Percentiles rank a stretch among this genome's conserved stretches.
These are phyloP conservation scores for Oryza brachyantha DNA, from an alignment of 176 grass and related monocot species.

Conservation along the genomic window DNA sequence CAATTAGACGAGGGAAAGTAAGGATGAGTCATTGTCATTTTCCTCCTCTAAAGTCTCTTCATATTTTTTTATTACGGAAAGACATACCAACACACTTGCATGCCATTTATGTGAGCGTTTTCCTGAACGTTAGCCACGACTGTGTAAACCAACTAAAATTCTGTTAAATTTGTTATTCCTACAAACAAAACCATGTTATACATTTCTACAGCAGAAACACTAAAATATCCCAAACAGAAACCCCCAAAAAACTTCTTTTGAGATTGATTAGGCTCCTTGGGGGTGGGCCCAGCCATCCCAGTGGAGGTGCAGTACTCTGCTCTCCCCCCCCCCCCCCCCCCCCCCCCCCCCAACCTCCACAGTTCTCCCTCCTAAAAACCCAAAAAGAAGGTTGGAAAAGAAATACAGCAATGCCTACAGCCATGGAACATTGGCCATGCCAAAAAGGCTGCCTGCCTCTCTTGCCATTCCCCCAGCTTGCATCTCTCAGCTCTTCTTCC, in stretches of 20 bases:
- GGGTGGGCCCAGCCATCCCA: background rate
- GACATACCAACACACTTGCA: no score
- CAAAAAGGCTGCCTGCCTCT: slow-evolving; percentile 12
- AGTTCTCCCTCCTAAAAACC: slow-evolving; percentile 1
- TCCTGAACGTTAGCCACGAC: no score
- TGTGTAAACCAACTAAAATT: no score
- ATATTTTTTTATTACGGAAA: no score
- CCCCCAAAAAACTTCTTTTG: slow-evolving; percentile 37
- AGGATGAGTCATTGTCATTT: no score
- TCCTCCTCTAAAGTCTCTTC: no score
- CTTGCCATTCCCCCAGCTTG: background rate
- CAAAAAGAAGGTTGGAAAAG: background rate
- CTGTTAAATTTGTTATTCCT: no score
- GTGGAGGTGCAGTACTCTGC: background rate
- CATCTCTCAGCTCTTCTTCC: background rate
- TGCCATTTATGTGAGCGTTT: no score
- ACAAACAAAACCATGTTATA: background rate
- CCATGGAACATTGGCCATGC: slow-evolving; percentile 1
- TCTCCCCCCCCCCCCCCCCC: background rate
- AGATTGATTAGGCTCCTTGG: background rate
- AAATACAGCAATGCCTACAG: background rate
- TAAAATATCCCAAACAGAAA: slow-evolving; percentile 17
- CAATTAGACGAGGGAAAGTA: no score
- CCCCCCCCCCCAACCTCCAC: background rate
- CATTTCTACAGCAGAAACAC: background rate